A percentile compares a stretch with the other conserved stretches of the same genome.
Conservation (phyloP, 108 stramenopile genomes). For the Licmophora abbreviata region DNA sequence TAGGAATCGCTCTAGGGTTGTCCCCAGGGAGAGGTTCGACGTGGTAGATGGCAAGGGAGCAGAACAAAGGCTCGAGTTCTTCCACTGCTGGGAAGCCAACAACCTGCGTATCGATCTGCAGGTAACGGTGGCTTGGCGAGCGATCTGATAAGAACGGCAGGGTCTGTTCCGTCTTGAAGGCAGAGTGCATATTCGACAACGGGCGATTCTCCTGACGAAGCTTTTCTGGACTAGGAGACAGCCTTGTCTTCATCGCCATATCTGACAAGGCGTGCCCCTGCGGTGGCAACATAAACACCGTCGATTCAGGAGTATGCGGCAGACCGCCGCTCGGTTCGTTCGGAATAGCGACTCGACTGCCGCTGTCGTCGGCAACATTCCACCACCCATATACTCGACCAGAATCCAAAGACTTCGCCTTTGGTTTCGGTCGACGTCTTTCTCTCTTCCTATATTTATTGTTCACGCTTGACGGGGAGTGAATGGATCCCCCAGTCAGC, state of each 20-base stretch:
- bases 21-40: constrained; percentile 53
- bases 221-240: constrained; percentile 50
- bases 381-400: constrained; percentile 28
- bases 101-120: constrained; percentile 82
- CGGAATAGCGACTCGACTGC: constrained; percentile 6
- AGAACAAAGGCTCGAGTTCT: constrained; percentile 84
- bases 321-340: background rate
- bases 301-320: background rate
- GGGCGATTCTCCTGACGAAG: constrained; percentile 64
- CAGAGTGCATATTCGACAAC: constrained; percentile 58
- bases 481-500: background rate
- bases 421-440: too few species aligned
- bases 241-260: constrained; percentile 41
- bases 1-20: constrained; percentile 22
- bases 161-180: constrained; percentile 53
- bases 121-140: constrained; percentile 60
- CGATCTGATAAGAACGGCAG: constrained; percentile 83
- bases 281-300: constrained; percentile 16
- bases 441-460: too few species aligned
- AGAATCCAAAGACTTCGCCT: background rate
- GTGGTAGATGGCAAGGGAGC: constrained; percentile 73
- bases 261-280: constrained; percentile 37
- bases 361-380: constrained; percentile 29
- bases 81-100: constrained; percentile 79
- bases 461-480: background rate